Base-by-base conservation (phyloP, 208 protist genomes). In the Tritrichomonas foetus region DNA sequence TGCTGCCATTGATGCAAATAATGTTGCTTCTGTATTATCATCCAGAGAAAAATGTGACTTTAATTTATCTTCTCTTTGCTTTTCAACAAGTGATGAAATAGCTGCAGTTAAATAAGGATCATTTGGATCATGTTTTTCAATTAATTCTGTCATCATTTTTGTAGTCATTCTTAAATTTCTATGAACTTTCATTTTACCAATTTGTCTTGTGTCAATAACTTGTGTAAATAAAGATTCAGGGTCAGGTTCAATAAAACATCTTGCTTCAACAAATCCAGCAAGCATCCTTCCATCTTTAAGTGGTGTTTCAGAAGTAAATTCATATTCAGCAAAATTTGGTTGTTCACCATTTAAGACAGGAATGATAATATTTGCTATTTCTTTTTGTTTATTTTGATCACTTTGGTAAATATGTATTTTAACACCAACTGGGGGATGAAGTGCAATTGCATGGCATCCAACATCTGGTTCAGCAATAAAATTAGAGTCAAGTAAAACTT, bases 41-140 rank as follows among this genome's bases (percentile, higher is more conserved):
- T 89, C 78, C 1, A 89, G 27, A 11, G 27, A 33, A 47, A 89
- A 89, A 3, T 53, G 33, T 3, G n/a, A 39, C 27, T 57, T 39
- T 39, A 57, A 41, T 36, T 27, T 49, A 57, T 89, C 78, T 33
- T 53, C 39, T 13, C 13, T 27, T n/a, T 39, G 41, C 1, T 61
- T 8, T 41, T 41, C 44, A 22, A 27, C 20, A 2, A 89, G 53
- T 39, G 78, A 39, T 13, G 78, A 20, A 14, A 57, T 44, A 27
- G 25, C 44, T 27, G 78, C 78, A 39, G 47, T 49, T n/a, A 57
- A 20, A 39, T 89, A 89, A 33, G 78, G 78, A 89, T 89, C 78
- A 50, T 89, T 89, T 33, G 78, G 78, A 57, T 89, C 78, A 50
- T 53, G 64, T 5, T n/a, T 69, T n/a, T 69, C 25, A n/a, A 69